Percentiles rank a stretch among this genome's conserved stretches.
Evolutionary conservation across 371 early-diverging fungal species (phyloP).

Genomic region (Capillidium heterosporum): DNA sequence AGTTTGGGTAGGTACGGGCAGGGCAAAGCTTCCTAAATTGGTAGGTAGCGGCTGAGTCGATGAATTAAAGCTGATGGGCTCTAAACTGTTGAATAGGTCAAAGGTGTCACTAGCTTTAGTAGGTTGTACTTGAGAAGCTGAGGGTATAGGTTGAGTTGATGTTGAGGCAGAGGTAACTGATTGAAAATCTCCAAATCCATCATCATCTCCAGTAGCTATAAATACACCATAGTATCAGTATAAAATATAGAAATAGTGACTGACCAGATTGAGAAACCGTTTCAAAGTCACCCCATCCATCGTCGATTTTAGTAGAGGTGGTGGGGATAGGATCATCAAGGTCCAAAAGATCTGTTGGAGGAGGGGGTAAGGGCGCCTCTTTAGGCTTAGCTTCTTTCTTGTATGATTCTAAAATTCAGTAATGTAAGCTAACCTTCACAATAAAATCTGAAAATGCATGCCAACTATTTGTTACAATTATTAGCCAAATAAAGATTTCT

Average conservation of each 20-base stretch:
- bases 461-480: background rate
- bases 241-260: background rate
- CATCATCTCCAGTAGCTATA: constrained; percentile 2
- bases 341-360: background rate
- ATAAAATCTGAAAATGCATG: background rate
- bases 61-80: too few species aligned
- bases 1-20: too few species aligned
- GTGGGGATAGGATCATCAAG: background rate
- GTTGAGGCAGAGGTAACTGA: constrained; percentile 8
- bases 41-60: too few species aligned
- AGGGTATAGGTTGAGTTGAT: background rate
- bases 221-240: background rate
- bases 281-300: background rate
- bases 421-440: too few species aligned
- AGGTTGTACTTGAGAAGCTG: background rate
- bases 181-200: constrained; percentile 19
- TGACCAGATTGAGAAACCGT: background rate
- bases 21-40: too few species aligned
- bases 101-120: too few species aligned
- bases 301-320: background rate
- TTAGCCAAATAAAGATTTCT: background rate
- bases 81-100: too few species aligned
- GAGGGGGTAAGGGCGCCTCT: background rate
- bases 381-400: background rate
- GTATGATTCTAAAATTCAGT: background rate